Base-by-base conservation (phyloP, 192 early-diverging fungal genomes). In the Backusella liffmaniae region DNA sequence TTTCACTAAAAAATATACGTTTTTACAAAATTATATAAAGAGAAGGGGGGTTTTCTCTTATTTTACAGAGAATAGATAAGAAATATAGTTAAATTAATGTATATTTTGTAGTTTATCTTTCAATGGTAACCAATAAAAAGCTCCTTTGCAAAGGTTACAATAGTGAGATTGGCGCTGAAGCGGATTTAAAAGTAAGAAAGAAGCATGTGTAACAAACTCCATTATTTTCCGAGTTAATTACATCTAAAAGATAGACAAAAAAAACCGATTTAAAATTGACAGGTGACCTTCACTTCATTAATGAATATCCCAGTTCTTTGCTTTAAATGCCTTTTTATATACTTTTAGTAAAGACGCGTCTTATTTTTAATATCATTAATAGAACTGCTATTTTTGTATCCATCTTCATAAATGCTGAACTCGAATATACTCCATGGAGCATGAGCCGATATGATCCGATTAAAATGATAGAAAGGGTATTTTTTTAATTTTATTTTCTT, bases 101-200 rank as follows among this genome's bases (percentile, higher is more conserved):
- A 62, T 62, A 62, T 62, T 62, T 29, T 62, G 21, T 29, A 10
- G 10, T 62, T 62, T 62, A 29, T 29, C 56, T 13, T 62, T 26
- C 21, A 26, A 29, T 29, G 23, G 3, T 26, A 62, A 10, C 56
- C 56, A 62, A 62, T 62, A 62, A 29, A 62, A 62, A 62, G 9
- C 10, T 12, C 23, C 7, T 62, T 62, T 62, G 21, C 26, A 23
- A 62, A 62, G 3, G 56, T 62, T 13, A 29, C 0, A 26, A 13
- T 13, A 10, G 6, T 62, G 26, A 29, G 10, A 62, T 62, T 29
- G 21, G 12, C 56, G 56, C 56, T 62, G 56, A 62, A 62, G 56
- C 56, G 56, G 56, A 62, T 62, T 62, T 62, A 62, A 62, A 62
- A 62, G 56, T 62, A 62, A 62, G 56, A 62, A 29, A 29, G 13